phyloP scores from a whole-genome alignment of 441 rosid species.

The Aleurites moluccanus region DNA sequence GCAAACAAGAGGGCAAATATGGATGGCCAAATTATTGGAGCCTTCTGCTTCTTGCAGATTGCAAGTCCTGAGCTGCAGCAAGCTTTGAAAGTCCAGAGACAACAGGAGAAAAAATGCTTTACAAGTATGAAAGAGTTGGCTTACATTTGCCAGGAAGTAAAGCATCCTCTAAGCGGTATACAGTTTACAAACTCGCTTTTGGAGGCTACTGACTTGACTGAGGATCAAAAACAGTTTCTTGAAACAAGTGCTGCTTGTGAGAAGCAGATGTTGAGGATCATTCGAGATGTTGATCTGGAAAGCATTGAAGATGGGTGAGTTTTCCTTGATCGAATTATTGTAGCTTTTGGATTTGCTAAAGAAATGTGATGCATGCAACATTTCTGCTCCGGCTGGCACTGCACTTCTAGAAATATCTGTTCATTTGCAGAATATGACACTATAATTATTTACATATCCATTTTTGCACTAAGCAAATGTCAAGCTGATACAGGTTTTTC shows the following conservation, averaged over 20 bases:
- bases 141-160: conserved; percentile 81
- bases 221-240: conserved; percentile 89
- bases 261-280: conserved; percentile 73
- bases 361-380: background rate
- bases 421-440: background rate
- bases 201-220: conserved; percentile 69
- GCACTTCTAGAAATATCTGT: background rate
- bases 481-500: background rate
- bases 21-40: conserved; percentile 76
- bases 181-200: conserved; percentile 72
- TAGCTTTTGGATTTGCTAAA: background rate
- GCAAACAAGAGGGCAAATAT: conserved; percentile 72
- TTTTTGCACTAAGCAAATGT: conserved; percentile 10
- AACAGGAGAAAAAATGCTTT: conserved; percentile 62
- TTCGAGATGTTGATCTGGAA: conserved; percentile 62
- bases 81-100: conserved; percentile 69
- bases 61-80: conserved; percentile 92
- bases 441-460: too few relatives aligned
- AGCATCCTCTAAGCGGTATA: conserved; percentile 76
- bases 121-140: conserved; percentile 74
- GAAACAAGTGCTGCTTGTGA: conserved; percentile 89
- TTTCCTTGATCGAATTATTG: conserved; percentile 7
- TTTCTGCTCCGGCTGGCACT: conserved; percentile 3
- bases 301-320: conserved; percentile 81
- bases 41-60: conserved; percentile 94